Conservation (phyloP, 2,329 filamentous ascomycete genomes). For the Botryotinia globosa region DNA sequence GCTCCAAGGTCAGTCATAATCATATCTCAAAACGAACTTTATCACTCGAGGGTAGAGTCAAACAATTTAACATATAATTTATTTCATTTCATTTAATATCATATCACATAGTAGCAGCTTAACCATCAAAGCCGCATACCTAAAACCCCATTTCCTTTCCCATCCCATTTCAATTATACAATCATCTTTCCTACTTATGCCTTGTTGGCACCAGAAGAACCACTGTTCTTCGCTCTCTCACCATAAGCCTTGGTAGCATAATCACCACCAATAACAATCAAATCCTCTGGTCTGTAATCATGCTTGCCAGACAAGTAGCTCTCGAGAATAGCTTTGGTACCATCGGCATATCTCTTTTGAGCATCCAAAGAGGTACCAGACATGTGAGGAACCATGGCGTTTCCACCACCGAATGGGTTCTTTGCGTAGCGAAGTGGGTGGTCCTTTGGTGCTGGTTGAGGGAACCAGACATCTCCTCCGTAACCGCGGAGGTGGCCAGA, state of each 20-base stretch:
- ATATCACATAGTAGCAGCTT: constrained; percentile 1
- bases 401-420: constrained; percentile 94
- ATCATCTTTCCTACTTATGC: background rate
- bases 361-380: constrained; percentile 98
- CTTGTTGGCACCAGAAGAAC: constrained; percentile 13
- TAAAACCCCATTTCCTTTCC: background rate
- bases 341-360: constrained; percentile 85
- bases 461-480: constrained; percentile 85
- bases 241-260: constrained; percentile 77
- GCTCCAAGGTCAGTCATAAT: background rate
- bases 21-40: background rate
- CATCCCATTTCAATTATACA: background rate
- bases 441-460: constrained; percentile 90
- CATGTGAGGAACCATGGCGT: constrained; percentile 99
- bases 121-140: background rate
- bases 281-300: constrained; percentile 86
- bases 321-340: constrained; percentile 84
- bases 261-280: constrained; percentile 86
- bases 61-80: background rate
- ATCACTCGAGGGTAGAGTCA: background rate
- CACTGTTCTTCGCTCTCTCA: constrained; percentile 32
- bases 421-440: constrained; percentile 89
- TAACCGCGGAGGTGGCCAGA: constrained; percentile 87
- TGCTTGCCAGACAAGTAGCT: constrained; percentile 84
- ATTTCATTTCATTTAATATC: background rate